Evolutionary conservation across 2,329 filamentous ascomycete species (phyloP).

Genomic region (Epicoccum nigrum): DNA sequence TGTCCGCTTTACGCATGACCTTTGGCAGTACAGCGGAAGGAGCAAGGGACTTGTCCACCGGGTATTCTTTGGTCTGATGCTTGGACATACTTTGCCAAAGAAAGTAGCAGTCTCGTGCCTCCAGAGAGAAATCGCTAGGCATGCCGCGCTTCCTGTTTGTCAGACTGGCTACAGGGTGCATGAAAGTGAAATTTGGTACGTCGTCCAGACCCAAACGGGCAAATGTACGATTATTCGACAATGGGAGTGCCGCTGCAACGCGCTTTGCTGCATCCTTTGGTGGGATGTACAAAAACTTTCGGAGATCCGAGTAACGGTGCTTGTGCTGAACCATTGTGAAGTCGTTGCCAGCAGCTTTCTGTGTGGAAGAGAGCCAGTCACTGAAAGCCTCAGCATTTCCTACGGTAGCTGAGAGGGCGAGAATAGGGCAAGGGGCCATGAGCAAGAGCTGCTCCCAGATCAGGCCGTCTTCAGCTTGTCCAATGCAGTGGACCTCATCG

Average conservation of each 20-base stretch:
- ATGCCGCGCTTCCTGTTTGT: constrained; percentile 66
- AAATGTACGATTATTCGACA: constrained; percentile 47
- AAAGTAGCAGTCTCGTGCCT: constrained; percentile 71
- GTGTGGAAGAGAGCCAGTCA: constrained; percentile 69
- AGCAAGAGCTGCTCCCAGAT: constrained; percentile 81
- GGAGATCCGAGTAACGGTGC: constrained; percentile 75
- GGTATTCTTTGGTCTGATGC: constrained; percentile 59
- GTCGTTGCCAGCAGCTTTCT: constrained; percentile 66
- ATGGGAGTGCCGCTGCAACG: constrained; percentile 56
- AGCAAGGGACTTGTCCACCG: constrained; percentile 57
- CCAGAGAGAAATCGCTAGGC: constrained; percentile 70
- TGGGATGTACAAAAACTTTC: constrained; percentile 73
- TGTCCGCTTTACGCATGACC: constrained; percentile 68
- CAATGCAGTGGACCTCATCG: constrained; percentile 82
- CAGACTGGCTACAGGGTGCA: constrained; percentile 71
- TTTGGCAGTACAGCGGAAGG: constrained; percentile 58
- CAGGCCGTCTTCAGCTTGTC: constrained; percentile 75
- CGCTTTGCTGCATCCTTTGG: constrained; percentile 47
- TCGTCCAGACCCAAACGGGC: constrained; percentile 57
- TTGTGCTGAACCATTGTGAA: constrained; percentile 72
- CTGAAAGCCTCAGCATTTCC: constrained; percentile 75
- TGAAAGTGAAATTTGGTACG: constrained; percentile 59
- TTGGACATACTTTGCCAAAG: constrained; percentile 70
- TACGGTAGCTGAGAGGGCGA: constrained; percentile 79
- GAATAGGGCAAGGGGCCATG: constrained; percentile 75